phyloP scores from a whole-genome alignment of 306 rosid species.

The Gastrolobium villosum region DNA sequence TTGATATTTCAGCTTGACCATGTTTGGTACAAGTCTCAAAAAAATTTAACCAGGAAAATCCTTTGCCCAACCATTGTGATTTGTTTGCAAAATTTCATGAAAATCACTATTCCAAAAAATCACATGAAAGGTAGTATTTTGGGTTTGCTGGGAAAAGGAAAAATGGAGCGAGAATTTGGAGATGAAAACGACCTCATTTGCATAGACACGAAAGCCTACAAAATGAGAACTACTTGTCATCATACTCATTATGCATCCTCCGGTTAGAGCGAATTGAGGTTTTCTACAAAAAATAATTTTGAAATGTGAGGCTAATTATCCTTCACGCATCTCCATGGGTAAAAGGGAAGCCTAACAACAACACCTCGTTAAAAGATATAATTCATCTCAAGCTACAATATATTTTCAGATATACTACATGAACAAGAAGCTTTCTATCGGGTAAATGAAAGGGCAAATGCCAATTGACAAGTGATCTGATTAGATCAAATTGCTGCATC shows the following conservation, averaged over 20 bases:
- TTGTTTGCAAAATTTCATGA: no score
- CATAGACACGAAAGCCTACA: conserved; percentile 15
- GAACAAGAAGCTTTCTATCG: conserved; percentile 31
- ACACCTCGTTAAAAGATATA: conserved; percentile 29
- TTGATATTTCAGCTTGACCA: no score
- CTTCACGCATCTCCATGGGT: conserved; percentile 8
- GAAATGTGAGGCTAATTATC: conserved; percentile 36
- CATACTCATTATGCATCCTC: conserved; percentile 34
- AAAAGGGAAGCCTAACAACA: conserved; percentile 4
- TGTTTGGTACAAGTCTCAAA: no score
- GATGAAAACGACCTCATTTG: neutral
- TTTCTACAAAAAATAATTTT: conserved; percentile 35
- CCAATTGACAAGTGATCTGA: conserved; percentile 34
- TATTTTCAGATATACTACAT: conserved; percentile 41
- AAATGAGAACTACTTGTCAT: conserved; percentile 28
- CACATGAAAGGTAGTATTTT: no score
- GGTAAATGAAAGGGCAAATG: conserved; percentile 22
- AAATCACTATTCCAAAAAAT: no score
- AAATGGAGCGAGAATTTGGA: no score
- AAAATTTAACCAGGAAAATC: no score
- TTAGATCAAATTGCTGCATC: conserved; percentile 44
- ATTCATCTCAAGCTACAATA: conserved; percentile 44
- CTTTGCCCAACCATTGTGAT: no score
- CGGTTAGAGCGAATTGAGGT: conserved; percentile 26
- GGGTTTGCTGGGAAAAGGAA: no score